Conservation (phyloP, 305 asterid genomes). For the Striga hermonthica region DNA sequence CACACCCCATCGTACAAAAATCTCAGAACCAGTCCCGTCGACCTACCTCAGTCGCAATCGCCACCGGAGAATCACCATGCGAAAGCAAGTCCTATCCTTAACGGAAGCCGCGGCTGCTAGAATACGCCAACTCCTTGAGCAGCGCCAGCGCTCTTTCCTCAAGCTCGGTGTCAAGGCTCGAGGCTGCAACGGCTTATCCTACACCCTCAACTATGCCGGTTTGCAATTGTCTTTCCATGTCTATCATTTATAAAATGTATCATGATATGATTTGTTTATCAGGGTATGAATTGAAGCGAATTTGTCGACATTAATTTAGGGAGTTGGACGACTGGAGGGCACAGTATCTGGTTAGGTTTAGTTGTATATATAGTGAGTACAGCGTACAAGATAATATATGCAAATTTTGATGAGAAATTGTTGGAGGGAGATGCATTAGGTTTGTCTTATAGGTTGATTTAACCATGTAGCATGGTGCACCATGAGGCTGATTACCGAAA, state of each 20-base stretch:
- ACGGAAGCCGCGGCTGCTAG: slow-evolving; percentile 82
- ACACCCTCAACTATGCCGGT: slow-evolving; percentile 98
- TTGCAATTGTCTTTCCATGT: neutral
- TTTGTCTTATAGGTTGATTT: neutral
- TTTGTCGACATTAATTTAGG: slow-evolving; percentile 7
- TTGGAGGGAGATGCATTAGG: neutral
- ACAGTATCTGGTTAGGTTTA: neutral
- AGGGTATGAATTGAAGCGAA: slow-evolving; percentile 19
- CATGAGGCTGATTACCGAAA: neutral
- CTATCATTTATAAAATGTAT: neutral
- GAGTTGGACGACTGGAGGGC: neutral
- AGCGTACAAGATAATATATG: no score
- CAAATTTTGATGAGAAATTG: neutral
- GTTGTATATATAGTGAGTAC: neutral
- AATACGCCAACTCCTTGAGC: slow-evolving; percentile 68
- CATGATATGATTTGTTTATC: neutral
- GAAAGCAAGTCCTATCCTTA: slow-evolving; percentile 71
- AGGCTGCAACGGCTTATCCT: slow-evolving; percentile 96
- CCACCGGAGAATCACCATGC: slow-evolving; percentile 35
- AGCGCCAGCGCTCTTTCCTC: slow-evolving; percentile 80
- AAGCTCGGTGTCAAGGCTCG: slow-evolving; percentile 97
- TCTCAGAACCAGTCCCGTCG: no score
- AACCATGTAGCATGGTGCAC: neutral
- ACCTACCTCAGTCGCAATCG: no score
- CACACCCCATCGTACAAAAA: no score